Conservation (phyloP, 129 eudicot species). For the Ambrosia trifida region DNA sequence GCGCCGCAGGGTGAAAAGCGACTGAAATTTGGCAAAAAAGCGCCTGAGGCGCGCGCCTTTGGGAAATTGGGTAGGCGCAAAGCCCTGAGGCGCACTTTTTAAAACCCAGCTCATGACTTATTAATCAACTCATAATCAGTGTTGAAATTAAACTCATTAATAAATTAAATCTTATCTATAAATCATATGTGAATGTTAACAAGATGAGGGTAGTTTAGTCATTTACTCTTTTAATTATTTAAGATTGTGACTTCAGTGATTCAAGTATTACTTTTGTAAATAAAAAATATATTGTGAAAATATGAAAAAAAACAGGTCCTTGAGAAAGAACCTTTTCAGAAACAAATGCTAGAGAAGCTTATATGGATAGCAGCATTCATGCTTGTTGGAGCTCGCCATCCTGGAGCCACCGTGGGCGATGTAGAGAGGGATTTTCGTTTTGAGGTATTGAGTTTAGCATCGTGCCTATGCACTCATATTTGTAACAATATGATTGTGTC, state of each 20-base stretch:
- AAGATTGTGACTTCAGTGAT: background rate
- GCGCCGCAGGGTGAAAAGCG: no score
- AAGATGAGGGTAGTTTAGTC: background rate
- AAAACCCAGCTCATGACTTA: background rate
- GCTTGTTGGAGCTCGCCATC: slow-evolving; percentile 99
- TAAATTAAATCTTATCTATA: background rate
- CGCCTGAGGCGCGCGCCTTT: no score
- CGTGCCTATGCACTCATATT: background rate
- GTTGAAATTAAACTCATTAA: background rate
- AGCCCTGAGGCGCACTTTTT: no score
- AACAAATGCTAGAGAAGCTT: slow-evolving; percentile 97
- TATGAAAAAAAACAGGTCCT: slow-evolving; percentile 56
- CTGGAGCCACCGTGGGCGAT: slow-evolving; percentile 92
- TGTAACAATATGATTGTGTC: background rate
- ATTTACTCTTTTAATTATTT: background rate
- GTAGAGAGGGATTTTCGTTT: slow-evolving; percentile 82
- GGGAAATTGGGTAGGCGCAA: no score
- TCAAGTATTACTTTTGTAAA: background rate
- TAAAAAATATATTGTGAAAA: background rate
- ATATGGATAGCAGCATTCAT: slow-evolving; percentile 98
- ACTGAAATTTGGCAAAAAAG: no score
- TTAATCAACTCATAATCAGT: background rate
- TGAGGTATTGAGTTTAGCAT: slow-evolving; percentile 53
- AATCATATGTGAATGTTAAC: background rate
- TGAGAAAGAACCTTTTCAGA: slow-evolving; percentile 78